These are phyloP conservation scores for Wickerhamomyces bisporus DNA, from an alignment of 805 yeast genomes.

Conservation along the genomic window DNA sequence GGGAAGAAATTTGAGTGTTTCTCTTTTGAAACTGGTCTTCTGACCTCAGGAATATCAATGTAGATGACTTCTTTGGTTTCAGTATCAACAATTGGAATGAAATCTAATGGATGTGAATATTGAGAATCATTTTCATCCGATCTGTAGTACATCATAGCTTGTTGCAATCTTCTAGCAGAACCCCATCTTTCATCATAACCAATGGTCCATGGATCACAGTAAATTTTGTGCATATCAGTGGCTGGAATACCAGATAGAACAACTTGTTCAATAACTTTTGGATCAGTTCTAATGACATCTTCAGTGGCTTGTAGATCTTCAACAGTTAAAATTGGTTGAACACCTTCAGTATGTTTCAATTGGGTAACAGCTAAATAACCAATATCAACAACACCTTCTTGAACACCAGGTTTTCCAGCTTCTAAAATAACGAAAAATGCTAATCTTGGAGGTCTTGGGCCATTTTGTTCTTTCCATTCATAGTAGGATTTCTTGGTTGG, in stretches of 20 bases:
- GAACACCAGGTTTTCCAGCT: slow-evolving; percentile 53
- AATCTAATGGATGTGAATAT: slow-evolving; percentile 64
- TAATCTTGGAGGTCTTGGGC: slow-evolving; percentile 62
- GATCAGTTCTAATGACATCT: slow-evolving; percentile 62
- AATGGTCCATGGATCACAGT: slow-evolving; percentile 68
- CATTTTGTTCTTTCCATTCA: slow-evolving; percentile 58
- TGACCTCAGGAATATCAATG: slow-evolving; percentile 70
- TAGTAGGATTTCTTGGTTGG: slow-evolving; percentile 61
- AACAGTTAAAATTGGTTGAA: slow-evolving; percentile 71
- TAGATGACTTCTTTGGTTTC: slow-evolving; percentile 61
- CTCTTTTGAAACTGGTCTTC: slow-evolving; percentile 65
- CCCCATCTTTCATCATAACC: slow-evolving; percentile 80
- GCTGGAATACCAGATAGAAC: slow-evolving; percentile 63
- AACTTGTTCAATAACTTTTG: slow-evolving; percentile 69
- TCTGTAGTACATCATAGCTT: slow-evolving; percentile 76
- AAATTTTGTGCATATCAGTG: slow-evolving; percentile 39
- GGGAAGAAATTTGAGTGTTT: slow-evolving; percentile 71
- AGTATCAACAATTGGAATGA: slow-evolving; percentile 78
- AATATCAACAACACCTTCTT: slow-evolving; percentile 67
- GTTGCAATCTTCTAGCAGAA: slow-evolving; percentile 66
- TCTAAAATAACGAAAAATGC: slow-evolving; percentile 63
- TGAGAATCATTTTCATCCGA: slow-evolving; percentile 72
- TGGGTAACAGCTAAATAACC: slow-evolving; percentile 41
- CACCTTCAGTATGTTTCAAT: slow-evolving; percentile 48
- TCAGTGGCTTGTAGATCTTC: slow-evolving; percentile 62